These are phyloP conservation scores for Pseudocercospora musae DNA, from an alignment of 2,329 filamentous ascomycete species.

Conservation along the genomic window DNA sequence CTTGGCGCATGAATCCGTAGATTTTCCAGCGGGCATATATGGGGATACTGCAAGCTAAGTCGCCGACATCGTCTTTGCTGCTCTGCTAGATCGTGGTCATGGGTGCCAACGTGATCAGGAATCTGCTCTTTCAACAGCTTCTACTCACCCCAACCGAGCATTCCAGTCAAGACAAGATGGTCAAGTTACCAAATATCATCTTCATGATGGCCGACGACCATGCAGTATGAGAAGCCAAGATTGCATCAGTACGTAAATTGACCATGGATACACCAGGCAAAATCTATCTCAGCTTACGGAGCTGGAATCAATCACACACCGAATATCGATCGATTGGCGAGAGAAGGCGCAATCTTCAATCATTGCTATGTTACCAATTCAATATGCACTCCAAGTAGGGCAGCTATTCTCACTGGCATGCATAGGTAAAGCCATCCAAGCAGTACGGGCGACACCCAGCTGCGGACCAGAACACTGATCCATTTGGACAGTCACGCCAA, in stretches of 20 bases:
- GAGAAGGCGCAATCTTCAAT: constrained; percentile 51
- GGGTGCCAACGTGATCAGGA: no score
- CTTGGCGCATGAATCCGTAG: no score
- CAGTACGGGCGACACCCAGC: no score
- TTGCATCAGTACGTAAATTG: not conserved
- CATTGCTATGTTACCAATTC: constrained; percentile 56
- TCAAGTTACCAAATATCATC: constrained; percentile 39
- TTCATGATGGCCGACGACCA: constrained; percentile 58
- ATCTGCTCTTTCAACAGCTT: no score
- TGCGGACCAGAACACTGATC: no score
- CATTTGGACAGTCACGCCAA: constrained; percentile 50
- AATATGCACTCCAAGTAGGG: constrained; percentile 53
- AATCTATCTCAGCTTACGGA: constrained; percentile 48
- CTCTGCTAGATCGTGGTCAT: no score
- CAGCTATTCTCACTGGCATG: constrained; percentile 50
- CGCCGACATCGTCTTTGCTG: no score
- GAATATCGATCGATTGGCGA: constrained; percentile 50
- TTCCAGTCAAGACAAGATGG: no score
- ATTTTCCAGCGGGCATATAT: no score
- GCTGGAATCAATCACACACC: constrained; percentile 53
- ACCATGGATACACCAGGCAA: constrained; percentile 23
- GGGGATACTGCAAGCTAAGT: no score
- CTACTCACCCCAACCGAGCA: no score
- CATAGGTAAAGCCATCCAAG: constrained; percentile 10
- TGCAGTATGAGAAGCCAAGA: constrained; percentile 38